A percentile compares a stretch with the other conserved stretches of the same genome.
phyloP scores from a whole-genome alignment of 169 alveolate species.

The Fabrea salina region DNA sequence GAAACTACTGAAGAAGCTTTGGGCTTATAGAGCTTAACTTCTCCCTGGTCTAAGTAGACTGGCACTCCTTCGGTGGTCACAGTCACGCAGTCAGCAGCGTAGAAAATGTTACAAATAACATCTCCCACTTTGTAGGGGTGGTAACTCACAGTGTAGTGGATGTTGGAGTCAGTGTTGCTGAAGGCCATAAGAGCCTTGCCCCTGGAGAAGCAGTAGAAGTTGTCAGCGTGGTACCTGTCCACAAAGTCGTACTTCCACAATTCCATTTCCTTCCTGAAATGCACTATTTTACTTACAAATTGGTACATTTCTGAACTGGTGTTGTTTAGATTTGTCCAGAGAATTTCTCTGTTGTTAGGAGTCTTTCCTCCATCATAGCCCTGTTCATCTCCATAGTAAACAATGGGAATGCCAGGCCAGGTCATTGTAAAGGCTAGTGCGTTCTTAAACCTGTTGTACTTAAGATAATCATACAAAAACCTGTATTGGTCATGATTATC shows the following conservation, averaged over 20 bases:
- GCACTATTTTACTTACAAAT: neutral
- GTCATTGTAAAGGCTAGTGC: conserved; percentile 41
- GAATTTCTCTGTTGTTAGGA: conserved; percentile 77
- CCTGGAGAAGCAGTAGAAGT: conserved; percentile 62
- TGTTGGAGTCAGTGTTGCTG: conserved; percentile 33
- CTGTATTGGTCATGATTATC: conserved; percentile 86
- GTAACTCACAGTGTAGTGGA: conserved; percentile 16
- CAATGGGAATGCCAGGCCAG: conserved; percentile 76
- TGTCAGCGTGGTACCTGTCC: conserved; percentile 49
- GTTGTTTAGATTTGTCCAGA: conserved; percentile 56
- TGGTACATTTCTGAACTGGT: conserved; percentile 47
- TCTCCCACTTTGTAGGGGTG: conserved; percentile 52
- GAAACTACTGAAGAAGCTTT: too few species aligned
- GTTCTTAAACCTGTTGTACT: neutral
- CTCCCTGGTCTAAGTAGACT: conserved; percentile 41
- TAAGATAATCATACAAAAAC: conserved; percentile 53
- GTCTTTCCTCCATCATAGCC: conserved; percentile 76
- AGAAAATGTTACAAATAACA: conserved; percentile 56
- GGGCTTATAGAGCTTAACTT: conserved; percentile 56
- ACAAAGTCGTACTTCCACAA: neutral
- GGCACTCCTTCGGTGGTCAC: neutral
- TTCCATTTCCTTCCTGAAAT: neutral
- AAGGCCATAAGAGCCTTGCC: conserved; percentile 50
- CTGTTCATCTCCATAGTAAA: conserved; percentile 84
- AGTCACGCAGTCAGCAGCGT: conserved; percentile 15